Evolutionary conservation across 2,329 filamentous ascomycete species (phyloP).

Genomic region (Cercospora nicotianae): DNA sequence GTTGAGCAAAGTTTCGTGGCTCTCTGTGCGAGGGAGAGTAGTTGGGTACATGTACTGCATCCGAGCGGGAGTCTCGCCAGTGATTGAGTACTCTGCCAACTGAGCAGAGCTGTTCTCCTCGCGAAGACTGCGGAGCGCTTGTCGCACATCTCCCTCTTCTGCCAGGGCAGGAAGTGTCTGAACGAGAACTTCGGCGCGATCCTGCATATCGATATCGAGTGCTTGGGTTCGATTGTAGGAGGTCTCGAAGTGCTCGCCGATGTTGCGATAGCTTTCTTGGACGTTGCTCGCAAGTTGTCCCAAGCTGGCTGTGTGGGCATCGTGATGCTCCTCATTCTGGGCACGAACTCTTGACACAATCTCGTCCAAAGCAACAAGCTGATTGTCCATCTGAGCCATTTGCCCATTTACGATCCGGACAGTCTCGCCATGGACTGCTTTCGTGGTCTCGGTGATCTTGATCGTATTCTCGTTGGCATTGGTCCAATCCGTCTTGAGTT

Average conservation of each 20-base stretch:
- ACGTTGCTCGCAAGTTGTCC: constrained; percentile 65
- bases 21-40: constrained; percentile 72
- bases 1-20: constrained; percentile 58
- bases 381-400: constrained; percentile 79
- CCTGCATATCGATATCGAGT: constrained; percentile 67
- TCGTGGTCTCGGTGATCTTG: constrained; percentile 80
- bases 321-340: constrained; percentile 77
- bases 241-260: constrained; percentile 68
- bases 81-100: constrained; percentile 78
- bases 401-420: constrained; percentile 87
- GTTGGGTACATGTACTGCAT: constrained; percentile 77
- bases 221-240: constrained; percentile 67
- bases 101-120: constrained; percentile 63
- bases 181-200: constrained; percentile 59
- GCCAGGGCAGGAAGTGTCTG: constrained; percentile 62
- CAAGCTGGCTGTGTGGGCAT: constrained; percentile 67
- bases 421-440: constrained; percentile 86
- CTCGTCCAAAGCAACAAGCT: constrained; percentile 86
- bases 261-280: constrained; percentile 69
- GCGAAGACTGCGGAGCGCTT: constrained; percentile 70
- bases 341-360: constrained; percentile 80
- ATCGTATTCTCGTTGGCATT: constrained; percentile 75
- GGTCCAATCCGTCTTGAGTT: constrained; percentile 83
- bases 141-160: constrained; percentile 57
- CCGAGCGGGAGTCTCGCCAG: constrained; percentile 83